phyloP scores from a whole-genome alignment of 176 grass and related monocot species.

The Alloteropsis semialata region DNA sequence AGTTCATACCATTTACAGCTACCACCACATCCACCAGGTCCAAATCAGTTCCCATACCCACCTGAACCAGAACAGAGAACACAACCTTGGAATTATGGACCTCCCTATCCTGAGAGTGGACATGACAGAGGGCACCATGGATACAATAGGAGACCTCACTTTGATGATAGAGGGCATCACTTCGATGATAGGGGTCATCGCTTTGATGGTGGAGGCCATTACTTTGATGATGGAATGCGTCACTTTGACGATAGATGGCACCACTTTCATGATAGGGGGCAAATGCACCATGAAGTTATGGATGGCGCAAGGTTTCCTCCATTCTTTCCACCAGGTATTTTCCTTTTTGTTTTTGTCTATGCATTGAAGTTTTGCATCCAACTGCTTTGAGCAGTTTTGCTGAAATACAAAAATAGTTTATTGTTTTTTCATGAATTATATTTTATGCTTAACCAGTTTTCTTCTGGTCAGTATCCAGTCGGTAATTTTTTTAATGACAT shows the following conservation, averaged over 20 bases:
- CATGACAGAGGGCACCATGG: constrained; percentile 55
- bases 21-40: constrained; percentile 52
- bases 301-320: constrained; percentile 52
- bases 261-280: constrained; percentile 50
- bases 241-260: constrained; percentile 44
- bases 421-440: constrained; percentile 3
- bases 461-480: constrained; percentile 7
- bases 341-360: background rate
- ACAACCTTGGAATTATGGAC: constrained; percentile 53
- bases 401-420: background rate
- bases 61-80: constrained; percentile 55
- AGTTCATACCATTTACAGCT: constrained; percentile 69
- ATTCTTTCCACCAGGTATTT: constrained; percentile 47
- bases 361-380: background rate
- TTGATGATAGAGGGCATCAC: constrained; percentile 42
- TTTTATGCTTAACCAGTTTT: constrained; percentile 15
- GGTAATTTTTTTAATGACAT: background rate
- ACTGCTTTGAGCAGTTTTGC: background rate
- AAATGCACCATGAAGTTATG: constrained; percentile 55
- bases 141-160: constrained; percentile 38
- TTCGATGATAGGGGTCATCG: constrained; percentile 39
- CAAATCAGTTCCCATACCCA: constrained; percentile 69
- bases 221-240: constrained; percentile 35
- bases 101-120: constrained; percentile 48
- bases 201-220: constrained; percentile 41